Evolutionary conservation across 495 filamentous ascomycete genomes (phyloP), one percentile per base, ranked within the genome.

Genomic region (Penicillium angulare): DNA sequence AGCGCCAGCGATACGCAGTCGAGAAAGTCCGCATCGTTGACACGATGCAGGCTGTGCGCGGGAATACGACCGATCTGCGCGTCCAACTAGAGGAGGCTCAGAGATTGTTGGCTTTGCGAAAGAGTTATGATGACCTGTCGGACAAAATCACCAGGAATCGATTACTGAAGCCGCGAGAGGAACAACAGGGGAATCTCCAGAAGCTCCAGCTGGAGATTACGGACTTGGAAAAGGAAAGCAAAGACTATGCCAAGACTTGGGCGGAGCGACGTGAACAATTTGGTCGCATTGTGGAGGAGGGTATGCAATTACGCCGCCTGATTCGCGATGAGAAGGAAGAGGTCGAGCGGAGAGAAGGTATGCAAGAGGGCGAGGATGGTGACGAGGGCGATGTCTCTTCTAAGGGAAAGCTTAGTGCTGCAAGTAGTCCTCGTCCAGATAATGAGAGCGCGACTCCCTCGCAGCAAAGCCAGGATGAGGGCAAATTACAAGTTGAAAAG

Each of bases 291-390:
- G 88, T 96, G 50, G 90, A 91, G 32, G 92, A 97, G 74, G 88
- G 90, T 4, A 88, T 87, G 83, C 79, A 89, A 52, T 78, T 97
- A 57, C 78, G 91, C 41, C 80, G 86, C 26, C 72, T 95, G 59
- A 97, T 98, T 56, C 82, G 89, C 34, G 91, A 97, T 67, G 91
- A 97, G 75, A 97, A 97, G 68, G 93, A 97, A 65, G 93, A 96
- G 70, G 76, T 76, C 7, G 84, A 86, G 62, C 66, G 82, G 35
- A 75, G 79, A 48, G 81, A 96, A 64, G 92, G 92, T 23, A 95
- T 93, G 82, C 80, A 83, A 47, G 81, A 81, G 43, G 79, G 72
- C 60, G 88, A 87, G 53, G 89, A 89, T 39, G 87, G 79, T 0
- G 87, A 87, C 36, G 87, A 89, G 39, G 87, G 81, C 34, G 85